phyloP scores from a whole-genome alignment of 345 rosid species.

The Populus deltoides region DNA sequence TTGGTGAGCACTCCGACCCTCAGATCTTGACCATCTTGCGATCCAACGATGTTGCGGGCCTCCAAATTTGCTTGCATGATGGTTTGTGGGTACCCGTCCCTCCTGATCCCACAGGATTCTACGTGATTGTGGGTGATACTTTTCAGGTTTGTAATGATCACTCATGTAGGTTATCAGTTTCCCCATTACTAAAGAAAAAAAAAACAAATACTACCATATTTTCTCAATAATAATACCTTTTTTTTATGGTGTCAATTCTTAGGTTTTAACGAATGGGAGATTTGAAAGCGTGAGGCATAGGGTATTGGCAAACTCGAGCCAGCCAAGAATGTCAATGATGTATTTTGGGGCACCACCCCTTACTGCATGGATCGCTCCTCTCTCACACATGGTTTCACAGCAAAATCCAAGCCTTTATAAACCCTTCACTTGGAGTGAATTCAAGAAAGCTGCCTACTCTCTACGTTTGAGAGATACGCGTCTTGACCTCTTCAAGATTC shows the following conservation, averaged over 20 bases:
- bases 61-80: slow-evolving; percentile 52
- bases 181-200: not conserved
- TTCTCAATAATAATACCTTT: not conserved
- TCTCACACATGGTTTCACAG: slow-evolving; percentile 54
- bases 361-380: slow-evolving; percentile 47
- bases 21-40: slow-evolving; percentile 77
- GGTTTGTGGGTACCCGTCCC: slow-evolving; percentile 79
- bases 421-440: slow-evolving; percentile 82
- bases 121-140: slow-evolving; percentile 75
- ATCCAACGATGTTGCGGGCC: slow-evolving; percentile 86
- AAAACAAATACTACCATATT: not conserved
- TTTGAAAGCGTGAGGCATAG: slow-evolving; percentile 80
- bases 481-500: slow-evolving; percentile 35
- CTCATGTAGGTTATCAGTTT: not conserved
- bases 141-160: slow-evolving; percentile 53
- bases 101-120: slow-evolving; percentile 71
- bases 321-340: slow-evolving; percentile 76
- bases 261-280: slow-evolving; percentile 63
- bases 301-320: slow-evolving; percentile 45
- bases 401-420: slow-evolving; percentile 46
- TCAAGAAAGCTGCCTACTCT: slow-evolving; percentile 69
- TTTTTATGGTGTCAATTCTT: not conserved
- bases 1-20: slow-evolving; percentile 97
- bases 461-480: slow-evolving; percentile 62
- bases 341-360: slow-evolving; percentile 91